These are phyloP conservation scores for Elaeis oleifera DNA, from an alignment of 202 grass and related monocot genomes.

Conservation along the genomic window DNA sequence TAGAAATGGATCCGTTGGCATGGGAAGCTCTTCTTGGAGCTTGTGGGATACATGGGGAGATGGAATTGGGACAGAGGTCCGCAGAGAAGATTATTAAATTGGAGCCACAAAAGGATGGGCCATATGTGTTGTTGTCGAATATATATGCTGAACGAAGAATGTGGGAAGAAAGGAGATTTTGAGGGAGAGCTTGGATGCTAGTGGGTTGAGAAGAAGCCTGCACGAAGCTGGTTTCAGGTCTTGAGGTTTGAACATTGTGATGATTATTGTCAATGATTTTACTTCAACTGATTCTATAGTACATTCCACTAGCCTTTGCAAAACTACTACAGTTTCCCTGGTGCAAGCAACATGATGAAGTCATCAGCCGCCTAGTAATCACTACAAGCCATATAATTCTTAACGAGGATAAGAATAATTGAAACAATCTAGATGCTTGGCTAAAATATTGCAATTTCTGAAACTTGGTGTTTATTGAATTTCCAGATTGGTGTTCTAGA, in stretches of 20 bases:
- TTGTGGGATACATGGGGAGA: slow-evolving; percentile 37
- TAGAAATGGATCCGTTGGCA: slow-evolving; percentile 33
- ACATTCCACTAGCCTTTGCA: no score
- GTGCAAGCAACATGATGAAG: no score
- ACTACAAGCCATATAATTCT: no score
- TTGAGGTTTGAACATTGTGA: neutral
- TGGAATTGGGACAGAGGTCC: slow-evolving; percentile 32
- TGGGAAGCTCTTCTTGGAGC: slow-evolving; percentile 38
- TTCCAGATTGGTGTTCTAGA: no score
- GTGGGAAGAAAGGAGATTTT: slow-evolving; percentile 42
- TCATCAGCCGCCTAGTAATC: no score
- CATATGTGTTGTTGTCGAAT: slow-evolving; percentile 29
- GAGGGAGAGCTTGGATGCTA: slow-evolving; percentile 29
- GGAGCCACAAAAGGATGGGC: slow-evolving; percentile 32
- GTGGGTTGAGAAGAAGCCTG: slow-evolving; percentile 14
- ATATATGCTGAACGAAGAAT: slow-evolving; percentile 30
- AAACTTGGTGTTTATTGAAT: no score
- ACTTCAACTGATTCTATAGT: no score
- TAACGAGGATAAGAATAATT: no score
- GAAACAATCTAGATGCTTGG: no score
- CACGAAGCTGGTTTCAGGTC: slow-evolving; percentile 32
- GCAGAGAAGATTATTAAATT: slow-evolving; percentile 35
- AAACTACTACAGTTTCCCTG: no score
- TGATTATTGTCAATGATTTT: no score
- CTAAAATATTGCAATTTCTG: no score